phyloP scores from a whole-genome alignment of 768 basidiomycete genomes.

The Tremella fuciformis region DNA sequence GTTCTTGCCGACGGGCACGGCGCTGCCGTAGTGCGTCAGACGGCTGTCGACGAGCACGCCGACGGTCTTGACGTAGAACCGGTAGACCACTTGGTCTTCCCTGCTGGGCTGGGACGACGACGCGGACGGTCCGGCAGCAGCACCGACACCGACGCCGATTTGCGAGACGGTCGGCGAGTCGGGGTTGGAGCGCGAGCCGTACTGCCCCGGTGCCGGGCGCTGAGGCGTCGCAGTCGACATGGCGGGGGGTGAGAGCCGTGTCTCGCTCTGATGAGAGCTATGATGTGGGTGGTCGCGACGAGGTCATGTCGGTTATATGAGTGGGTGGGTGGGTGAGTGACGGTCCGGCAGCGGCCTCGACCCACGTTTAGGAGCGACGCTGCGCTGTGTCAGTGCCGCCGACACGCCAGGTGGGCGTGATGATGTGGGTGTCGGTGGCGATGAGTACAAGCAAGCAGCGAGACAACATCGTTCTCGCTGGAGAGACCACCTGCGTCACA shows the following conservation, averaged over 20 bases:
- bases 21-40: slow-evolving; percentile 40
- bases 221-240: background rate
- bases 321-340: too few relatives aligned
- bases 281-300: slow-evolving; percentile 1
- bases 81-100: slow-evolving; percentile 45
- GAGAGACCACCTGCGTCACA: too few relatives aligned
- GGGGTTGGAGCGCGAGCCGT: background rate
- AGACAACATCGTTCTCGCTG: too few relatives aligned
- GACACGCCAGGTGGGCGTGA: too few relatives aligned
- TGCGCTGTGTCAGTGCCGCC: too few relatives aligned
- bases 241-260: background rate
- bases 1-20: background rate
- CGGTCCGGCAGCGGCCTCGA: too few relatives aligned
- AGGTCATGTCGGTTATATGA: too few relatives aligned
- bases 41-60: slow-evolving; percentile 43
- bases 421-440: too few relatives aligned
- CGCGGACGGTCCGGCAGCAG: slow-evolving; percentile 6
- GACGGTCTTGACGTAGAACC: slow-evolving; percentile 49
- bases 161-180: background rate
- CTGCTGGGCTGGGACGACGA: slow-evolving; percentile 28
- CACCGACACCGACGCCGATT: background rate
- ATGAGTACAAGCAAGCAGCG: too few relatives aligned
- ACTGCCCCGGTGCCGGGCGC: background rate
- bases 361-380: too few relatives aligned
- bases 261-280: background rate